Evolutionary conservation across 108 stramenopile species (phyloP).

Genomic region (Epithemia pelagica): DNA sequence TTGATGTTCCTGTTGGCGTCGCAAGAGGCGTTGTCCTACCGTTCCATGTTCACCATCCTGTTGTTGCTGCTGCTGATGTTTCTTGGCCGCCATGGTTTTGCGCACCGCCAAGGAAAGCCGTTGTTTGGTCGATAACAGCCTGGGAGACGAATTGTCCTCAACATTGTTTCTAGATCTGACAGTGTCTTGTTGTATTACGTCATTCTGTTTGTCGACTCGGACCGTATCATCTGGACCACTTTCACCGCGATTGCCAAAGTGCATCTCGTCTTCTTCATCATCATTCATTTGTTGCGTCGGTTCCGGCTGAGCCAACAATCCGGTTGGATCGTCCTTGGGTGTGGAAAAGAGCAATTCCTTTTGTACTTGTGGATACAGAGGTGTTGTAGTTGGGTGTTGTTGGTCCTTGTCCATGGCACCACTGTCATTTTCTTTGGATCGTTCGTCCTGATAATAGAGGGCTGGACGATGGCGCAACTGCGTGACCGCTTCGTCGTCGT

Average conservation of each 20-base stretch:
- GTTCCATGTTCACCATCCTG: neutral
- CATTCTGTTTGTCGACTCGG: neutral
- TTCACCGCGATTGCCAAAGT: neutral
- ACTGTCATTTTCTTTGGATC: neutral
- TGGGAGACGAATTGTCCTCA: neutral
- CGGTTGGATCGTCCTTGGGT: neutral
- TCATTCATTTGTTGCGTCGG: too few relatives aligned
- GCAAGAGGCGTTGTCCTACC: neutral
- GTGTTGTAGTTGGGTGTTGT: neutral
- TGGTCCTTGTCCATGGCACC: neutral
- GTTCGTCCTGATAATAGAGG: neutral
- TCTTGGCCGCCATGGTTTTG: neutral
- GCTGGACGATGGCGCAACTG: neutral
- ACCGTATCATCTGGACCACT: neutral
- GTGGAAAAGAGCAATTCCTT: neutral
- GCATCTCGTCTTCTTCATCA: neutral
- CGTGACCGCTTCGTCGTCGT: neutral
- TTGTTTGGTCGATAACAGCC: neutral
- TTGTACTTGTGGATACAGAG: neutral
- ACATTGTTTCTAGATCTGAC: neutral
- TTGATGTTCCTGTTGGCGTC: slow-evolving; percentile 1
- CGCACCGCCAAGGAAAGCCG: neutral
- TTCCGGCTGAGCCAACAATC: too few relatives aligned
- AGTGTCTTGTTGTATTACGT: neutral
- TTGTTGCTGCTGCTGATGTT: neutral